Evolutionary conservation across 2,329 filamentous ascomycete genomes (phyloP).

Genomic region (Scedosporium apiospermum): DNA sequence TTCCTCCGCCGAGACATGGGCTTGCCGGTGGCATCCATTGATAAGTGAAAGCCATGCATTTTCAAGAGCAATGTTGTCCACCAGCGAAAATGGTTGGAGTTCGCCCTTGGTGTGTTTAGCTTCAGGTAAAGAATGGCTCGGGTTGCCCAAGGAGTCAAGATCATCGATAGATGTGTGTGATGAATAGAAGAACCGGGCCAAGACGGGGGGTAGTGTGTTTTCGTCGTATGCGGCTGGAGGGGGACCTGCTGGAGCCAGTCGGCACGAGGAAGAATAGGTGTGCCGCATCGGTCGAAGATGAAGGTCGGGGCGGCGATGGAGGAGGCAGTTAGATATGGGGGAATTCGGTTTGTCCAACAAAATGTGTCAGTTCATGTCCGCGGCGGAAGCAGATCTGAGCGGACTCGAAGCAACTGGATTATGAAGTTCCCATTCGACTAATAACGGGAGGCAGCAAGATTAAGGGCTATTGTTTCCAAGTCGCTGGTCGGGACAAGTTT

Average conservation of each 20-base stretch:
- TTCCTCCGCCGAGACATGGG: slow-evolving; percentile 24
- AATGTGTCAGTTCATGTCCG: no score
- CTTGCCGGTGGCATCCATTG: slow-evolving; percentile 34
- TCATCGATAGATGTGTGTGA: slow-evolving; percentile 80
- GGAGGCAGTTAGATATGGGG: not conserved
- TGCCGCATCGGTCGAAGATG: slow-evolving; percentile 27
- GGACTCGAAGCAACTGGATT: no score
- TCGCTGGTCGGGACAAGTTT: no score
- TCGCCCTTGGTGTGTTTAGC: slow-evolving; percentile 45
- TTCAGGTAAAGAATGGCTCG: slow-evolving; percentile 37
- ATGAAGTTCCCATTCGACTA: no score
- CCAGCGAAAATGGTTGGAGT: slow-evolving; percentile 67
- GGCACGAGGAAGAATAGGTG: slow-evolving; percentile 52
- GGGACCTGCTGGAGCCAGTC: slow-evolving; percentile 30
- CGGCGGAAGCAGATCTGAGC: no score
- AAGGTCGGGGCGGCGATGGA: not conserved
- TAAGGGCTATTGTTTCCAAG: no score
- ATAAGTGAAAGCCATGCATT: slow-evolving; percentile 62
- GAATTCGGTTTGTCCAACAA: not conserved
- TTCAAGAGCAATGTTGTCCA: slow-evolving; percentile 73
- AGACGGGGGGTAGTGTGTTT: slow-evolving; percentile 47
- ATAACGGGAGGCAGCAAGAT: no score
- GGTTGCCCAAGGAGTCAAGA: slow-evolving; percentile 58
- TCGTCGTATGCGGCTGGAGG: slow-evolving; percentile 19
- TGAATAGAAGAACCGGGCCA: slow-evolving; percentile 76